These are phyloP conservation scores for Fusarium sp. DNA, from an alignment of 2,329 filamentous ascomycete species.

Conservation along the genomic window DNA sequence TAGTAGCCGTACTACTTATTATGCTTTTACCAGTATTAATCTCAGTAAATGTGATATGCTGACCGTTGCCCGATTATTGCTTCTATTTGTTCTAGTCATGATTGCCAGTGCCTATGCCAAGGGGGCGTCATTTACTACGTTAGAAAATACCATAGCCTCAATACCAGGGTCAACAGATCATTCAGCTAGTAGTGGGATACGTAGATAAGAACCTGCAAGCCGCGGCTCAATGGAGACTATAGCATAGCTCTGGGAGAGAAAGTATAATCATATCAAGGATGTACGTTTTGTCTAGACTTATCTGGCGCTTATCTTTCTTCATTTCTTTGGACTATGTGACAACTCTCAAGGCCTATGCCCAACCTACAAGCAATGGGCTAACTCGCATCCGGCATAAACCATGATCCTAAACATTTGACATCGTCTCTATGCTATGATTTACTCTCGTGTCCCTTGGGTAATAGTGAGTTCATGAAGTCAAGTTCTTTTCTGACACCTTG, in stretches of 20 bases:
- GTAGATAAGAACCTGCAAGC: too few relatives aligned
- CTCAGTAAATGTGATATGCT: too few relatives aligned
- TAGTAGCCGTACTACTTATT: neutral
- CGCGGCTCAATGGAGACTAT: neutral
- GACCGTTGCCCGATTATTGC: too few relatives aligned
- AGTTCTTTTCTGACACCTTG: neutral
- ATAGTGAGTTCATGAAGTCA: neutral
- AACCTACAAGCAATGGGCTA: neutral
- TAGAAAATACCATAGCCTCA: too few relatives aligned
- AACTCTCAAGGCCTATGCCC: neutral
- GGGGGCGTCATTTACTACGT: too few relatives aligned
- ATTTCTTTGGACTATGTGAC: neutral
- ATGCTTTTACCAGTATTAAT: rapidly evolving
- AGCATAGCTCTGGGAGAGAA: neutral
- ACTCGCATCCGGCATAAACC: rapidly evolving
- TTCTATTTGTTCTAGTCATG: too few relatives aligned
- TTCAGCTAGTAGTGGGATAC: too few relatives aligned
- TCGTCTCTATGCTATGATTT: too few relatives aligned
- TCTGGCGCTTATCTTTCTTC: neutral
- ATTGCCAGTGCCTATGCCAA: too few relatives aligned
- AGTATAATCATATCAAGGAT: neutral
- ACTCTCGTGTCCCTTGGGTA: too few relatives aligned
- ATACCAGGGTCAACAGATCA: too few relatives aligned
- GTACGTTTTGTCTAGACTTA: neutral
- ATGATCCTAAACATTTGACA: rapidly evolving